phyloP scores from a whole-genome alignment of 768 basidiomycete genomes.

The Hygrophoropsis aurantiaca region DNA sequence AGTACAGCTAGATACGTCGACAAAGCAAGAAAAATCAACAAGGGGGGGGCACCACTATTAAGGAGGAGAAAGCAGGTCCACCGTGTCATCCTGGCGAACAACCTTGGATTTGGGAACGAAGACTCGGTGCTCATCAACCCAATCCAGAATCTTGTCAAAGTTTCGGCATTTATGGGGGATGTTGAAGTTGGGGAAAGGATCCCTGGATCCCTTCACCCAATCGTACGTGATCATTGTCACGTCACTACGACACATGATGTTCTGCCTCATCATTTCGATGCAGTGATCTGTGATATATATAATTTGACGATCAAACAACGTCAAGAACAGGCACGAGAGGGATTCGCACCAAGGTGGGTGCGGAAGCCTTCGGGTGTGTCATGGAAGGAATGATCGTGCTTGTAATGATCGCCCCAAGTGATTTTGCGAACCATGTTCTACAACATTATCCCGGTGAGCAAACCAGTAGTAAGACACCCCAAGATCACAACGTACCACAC shows the following conservation, averaged over 20 bases:
- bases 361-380: background rate
- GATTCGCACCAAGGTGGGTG: constrained; percentile 6
- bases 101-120: background rate
- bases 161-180: background rate
- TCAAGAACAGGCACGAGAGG: too few species aligned
- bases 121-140: background rate
- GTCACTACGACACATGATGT: constrained; percentile 9
- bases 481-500: constrained; percentile 4
- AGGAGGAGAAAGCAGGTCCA: background rate
- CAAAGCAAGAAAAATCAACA: too few species aligned
- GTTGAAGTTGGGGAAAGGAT: background rate
- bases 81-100: background rate
- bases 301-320: background rate
- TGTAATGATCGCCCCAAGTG: constrained; percentile 1
- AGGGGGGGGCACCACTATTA: too few species aligned
- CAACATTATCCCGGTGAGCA: background rate
- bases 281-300: background rate
- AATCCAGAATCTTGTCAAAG: background rate
- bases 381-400: constrained; percentile 3
- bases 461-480: too few species aligned
- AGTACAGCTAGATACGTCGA: too few species aligned
- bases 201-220: background rate
- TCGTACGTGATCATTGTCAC: constrained; percentile 7
- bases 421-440: background rate
- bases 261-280: constrained; percentile 5